These are phyloP conservation scores for Adansonia grandidieri DNA, from an alignment of 441 rosid species.

Conservation along the genomic window DNA sequence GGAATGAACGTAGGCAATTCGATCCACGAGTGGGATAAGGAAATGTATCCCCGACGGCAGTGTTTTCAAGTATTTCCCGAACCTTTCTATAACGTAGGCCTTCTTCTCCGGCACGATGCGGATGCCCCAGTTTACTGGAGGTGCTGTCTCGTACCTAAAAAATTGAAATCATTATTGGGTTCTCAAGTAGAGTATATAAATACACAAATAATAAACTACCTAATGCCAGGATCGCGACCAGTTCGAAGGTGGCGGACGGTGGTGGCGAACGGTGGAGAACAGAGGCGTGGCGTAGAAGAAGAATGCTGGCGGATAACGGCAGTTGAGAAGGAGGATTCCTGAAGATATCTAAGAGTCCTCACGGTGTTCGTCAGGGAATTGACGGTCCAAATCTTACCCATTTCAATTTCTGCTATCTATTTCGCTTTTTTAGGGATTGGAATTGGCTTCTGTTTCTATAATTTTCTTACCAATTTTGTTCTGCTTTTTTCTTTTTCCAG, in stretches of 20 bases:
- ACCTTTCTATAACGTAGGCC: slow-evolving; percentile 88
- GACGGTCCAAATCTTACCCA: slow-evolving; percentile 9
- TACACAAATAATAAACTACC: neutral
- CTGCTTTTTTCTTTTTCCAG: neutral
- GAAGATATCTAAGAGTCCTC: slow-evolving; percentile 13
- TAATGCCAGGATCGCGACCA: slow-evolving; percentile 22
- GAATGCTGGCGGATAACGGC: slow-evolving; percentile 11
- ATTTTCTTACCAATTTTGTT: neutral
- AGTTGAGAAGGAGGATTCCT: slow-evolving; percentile 23
- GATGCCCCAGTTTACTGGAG: slow-evolving; percentile 82
- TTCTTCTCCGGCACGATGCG: slow-evolving; percentile 87
- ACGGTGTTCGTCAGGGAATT: slow-evolving; percentile 11
- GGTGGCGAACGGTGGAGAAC: slow-evolving; percentile 6
- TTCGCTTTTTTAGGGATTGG: neutral
- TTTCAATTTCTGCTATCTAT: neutral
- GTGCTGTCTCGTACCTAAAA: slow-evolving; percentile 55
- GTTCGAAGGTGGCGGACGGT: slow-evolving; percentile 24
- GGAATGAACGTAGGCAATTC: slow-evolving; percentile 92
- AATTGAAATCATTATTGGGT: neutral
- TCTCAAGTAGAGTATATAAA: neutral
- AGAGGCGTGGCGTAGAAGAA: neutral
- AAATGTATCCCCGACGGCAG: slow-evolving; percentile 86
- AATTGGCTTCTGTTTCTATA: neutral
- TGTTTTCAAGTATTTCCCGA: slow-evolving; percentile 80
- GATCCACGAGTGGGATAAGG: slow-evolving; percentile 83